Evolutionary conservation across 2,329 filamentous ascomycete genomes (phyloP).

Genomic region (Aureobasidium leucospermi): DNA sequence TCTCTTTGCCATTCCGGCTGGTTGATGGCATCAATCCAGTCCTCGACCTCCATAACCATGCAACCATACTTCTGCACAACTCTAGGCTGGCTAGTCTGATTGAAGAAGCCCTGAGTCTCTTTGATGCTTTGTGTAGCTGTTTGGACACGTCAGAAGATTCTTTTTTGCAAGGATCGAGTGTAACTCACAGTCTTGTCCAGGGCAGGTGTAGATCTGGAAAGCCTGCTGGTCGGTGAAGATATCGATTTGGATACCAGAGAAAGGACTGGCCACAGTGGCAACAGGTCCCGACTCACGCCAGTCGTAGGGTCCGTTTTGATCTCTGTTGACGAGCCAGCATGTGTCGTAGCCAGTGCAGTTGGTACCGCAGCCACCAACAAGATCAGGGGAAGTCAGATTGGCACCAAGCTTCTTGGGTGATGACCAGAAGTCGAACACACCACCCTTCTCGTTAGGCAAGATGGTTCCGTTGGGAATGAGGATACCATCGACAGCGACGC

Average conservation of each 20-base stretch:
- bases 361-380: conserved; percentile 68
- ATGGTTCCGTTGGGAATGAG: conserved; percentile 51
- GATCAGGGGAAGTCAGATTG: conserved; percentile 54
- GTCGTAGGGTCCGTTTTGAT: conserved; percentile 49
- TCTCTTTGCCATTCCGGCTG: conserved; percentile 76
- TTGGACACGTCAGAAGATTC: conserved; percentile 11
- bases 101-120: conserved; percentile 58
- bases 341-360: conserved; percentile 82
- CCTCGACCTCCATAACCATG: conserved; percentile 83
- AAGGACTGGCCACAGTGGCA: conserved; percentile 62
- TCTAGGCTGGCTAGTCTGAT: conserved; percentile 48
- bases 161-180: conserved; percentile 25
- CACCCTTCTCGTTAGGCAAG: conserved; percentile 56
- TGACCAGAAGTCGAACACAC: conserved; percentile 77
- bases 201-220: conserved; percentile 83
- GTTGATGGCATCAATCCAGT: conserved; percentile 92
- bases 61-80: conserved; percentile 72
- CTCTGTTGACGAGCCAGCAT: conserved; percentile 62
- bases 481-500: conserved; percentile 56
- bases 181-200: conserved; percentile 61
- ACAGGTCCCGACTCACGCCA: conserved; percentile 55
- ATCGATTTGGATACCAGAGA: conserved; percentile 77
- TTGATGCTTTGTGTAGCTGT: conserved; percentile 55
- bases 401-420: conserved; percentile 70
- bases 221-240: conserved; percentile 78